phyloP scores from a whole-genome alignment of 495 filamentous ascomycete species.

The Penicillium coffeae region DNA sequence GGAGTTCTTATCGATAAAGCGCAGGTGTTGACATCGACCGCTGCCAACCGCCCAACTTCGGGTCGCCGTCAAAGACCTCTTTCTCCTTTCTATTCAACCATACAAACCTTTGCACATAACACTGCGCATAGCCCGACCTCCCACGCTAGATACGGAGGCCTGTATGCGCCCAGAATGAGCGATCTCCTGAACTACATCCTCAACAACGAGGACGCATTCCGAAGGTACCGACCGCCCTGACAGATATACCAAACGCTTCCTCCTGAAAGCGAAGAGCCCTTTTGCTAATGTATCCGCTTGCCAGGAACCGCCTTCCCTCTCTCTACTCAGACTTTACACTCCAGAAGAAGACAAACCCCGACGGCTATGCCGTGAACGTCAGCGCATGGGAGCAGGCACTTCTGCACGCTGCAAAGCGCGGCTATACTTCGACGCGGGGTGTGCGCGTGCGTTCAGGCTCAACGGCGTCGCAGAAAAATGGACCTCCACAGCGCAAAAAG shows the following conservation, averaged over 20 bases:
- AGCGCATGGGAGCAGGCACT: slow-evolving; percentile 79
- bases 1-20: slow-evolving; percentile 31
- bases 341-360: slow-evolving; percentile 79
- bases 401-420: slow-evolving; percentile 60
- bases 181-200: slow-evolving; percentile 60
- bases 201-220: slow-evolving; percentile 60
- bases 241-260: neutral
- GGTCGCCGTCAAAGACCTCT: neutral
- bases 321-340: slow-evolving; percentile 89
- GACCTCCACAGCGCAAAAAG: slow-evolving; percentile 17
- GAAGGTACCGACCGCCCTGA: slow-evolving; percentile 43
- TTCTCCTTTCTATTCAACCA: neutral
- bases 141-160: neutral
- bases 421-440: slow-evolving; percentile 52
- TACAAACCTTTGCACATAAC: neutral
- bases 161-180: slow-evolving; percentile 39
- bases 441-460: slow-evolving; percentile 23
- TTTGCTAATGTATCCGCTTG: neutral
- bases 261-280: neutral
- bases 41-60: neutral
- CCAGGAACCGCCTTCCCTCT: slow-evolving; percentile 79
- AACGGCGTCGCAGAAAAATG: slow-evolving; percentile 2
- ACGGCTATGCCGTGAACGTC: slow-evolving; percentile 83
- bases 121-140: neutral
- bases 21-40: slow-evolving; percentile 7